Conservation (phyloP, 148 eudicot genomes). For the Mesembryanthemum crystallinum region DNA sequence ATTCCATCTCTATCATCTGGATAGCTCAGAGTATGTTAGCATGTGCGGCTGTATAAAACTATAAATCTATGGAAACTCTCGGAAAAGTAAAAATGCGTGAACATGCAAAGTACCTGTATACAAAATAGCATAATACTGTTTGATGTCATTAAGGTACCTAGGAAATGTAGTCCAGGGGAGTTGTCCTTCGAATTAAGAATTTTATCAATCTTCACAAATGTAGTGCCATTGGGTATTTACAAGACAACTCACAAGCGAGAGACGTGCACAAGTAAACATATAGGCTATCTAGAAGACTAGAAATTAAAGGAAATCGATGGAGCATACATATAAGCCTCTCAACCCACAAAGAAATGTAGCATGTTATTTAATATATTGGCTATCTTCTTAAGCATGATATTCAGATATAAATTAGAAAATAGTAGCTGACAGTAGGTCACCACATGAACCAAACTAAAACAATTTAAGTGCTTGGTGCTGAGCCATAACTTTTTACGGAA, state of each 20-base stretch:
- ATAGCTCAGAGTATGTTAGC: conserved; percentile 13
- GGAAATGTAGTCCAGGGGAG: conserved; percentile 86
- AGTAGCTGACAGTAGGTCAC: no score
- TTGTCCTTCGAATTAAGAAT: conserved; percentile 65
- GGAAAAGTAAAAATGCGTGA: no score
- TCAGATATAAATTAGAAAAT: not conserved
- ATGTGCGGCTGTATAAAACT: not conserved
- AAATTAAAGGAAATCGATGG: not conserved
- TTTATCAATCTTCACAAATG: conserved; percentile 83
- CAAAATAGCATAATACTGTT: conserved; percentile 4
- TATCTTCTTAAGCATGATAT: not conserved
- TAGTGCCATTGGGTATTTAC: conserved; percentile 84
- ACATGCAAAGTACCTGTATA: not conserved
- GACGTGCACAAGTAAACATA: conserved; percentile 17
- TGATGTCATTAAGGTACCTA: conserved; percentile 41
- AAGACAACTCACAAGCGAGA: conserved; percentile 29
- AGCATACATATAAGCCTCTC: not conserved
- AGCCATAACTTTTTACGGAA: no score
- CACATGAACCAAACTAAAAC: no score
- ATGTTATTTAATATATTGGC: not conserved
- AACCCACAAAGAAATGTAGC: not conserved
- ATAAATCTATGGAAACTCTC: no score
- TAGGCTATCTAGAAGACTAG: not conserved
- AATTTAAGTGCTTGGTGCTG: no score
- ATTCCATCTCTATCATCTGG: conserved; percentile 98